Base-by-base conservation (phyloP, 1,139 yeast species). In the Schizosaccharomyces versatilis region DNA sequence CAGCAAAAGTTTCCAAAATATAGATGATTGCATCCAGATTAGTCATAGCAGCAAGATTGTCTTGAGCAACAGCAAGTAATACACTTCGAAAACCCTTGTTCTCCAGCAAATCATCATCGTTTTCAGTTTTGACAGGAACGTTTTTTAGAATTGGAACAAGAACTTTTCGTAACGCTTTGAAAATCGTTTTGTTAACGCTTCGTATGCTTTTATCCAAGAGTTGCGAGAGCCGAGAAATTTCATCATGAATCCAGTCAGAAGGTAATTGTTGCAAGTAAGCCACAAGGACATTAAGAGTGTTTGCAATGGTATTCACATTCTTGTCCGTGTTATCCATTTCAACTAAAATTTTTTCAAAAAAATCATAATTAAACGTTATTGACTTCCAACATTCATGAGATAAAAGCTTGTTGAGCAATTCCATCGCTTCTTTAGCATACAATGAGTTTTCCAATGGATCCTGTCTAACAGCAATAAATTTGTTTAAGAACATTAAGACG, bases 11-110 rank as follows among this genome's bases (percentile, higher is more conserved):
- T 81, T 93, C 81, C 1, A 93, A 80, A 53, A 90, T 71, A 17
- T 86, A 81, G 1, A 88, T 88, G 60, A 96, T 95, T 7, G 96
- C 93, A 15, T 94, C 90, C 54, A 84, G 79, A 0, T 80, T n/a
- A 84, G 80, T 62, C 53, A 56, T 38, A 41, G 80, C 81, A 54
- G 82, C 79, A 61, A 93, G 71, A 66, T 88, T 95, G 63, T 90
- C 96, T 8, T 84, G 77, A 39, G 88, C 80, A 6, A 85, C 81
- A 10, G 79, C 71, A 2, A 78, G 75, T 55, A 90, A 68, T 54
- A 80, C 71, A 1, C 73, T 68, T 55, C 84, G 69, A 63, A 88
- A 86, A 6, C 80, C 84, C 0, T 77, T 76, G 36, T 75, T 79
- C 7, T 53, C 57, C 24, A 66, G 63, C 1, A 52, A 79, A 17